Evolutionary conservation across 176 grass and related monocot species (phyloP).

Genomic region (Hsuehochloa calcarea): DNA sequence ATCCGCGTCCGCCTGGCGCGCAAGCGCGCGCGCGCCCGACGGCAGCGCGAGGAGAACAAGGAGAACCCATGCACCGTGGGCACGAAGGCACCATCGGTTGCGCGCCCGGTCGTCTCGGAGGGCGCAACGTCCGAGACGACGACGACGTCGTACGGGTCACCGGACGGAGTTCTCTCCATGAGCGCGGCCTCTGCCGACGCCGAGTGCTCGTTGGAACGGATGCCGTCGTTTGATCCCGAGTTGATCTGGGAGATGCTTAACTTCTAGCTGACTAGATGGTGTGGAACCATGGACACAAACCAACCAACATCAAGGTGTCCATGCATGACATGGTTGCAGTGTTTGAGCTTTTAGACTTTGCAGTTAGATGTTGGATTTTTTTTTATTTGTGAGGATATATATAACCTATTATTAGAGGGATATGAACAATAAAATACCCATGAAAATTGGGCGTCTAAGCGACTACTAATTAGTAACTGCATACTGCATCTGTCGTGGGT

Average conservation of each 20-base stretch:
- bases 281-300: neutral
- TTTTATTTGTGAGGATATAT: constrained; percentile 22
- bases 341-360: constrained; percentile 22
- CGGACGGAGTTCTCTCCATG: constrained; percentile 23
- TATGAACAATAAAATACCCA: constrained; percentile 37
- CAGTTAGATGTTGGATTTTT: constrained; percentile 21
- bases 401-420: constrained; percentile 26
- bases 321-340: constrained; percentile 11
- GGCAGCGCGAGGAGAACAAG: constrained; percentile 31
- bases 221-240: constrained; percentile 91
- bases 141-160: constrained; percentile 25
- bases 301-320: constrained; percentile 6
- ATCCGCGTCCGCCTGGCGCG: constrained; percentile 78
- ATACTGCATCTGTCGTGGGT: constrained; percentile 21
- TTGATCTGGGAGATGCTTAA: constrained; percentile 84
- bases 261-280: constrained; percentile 41
- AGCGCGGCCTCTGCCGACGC: constrained; percentile 28
- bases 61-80: neutral
- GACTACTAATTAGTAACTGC: constrained; percentile 3
- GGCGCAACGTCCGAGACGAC: constrained; percentile 28
- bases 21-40: constrained; percentile 42
- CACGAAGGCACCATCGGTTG: neutral
- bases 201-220: constrained; percentile 51
- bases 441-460: constrained; percentile 22
- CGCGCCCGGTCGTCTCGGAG: constrained; percentile 13